These are phyloP conservation scores for Cyathus striatus DNA, from an alignment of 768 basidiomycete genomes.

Conservation along the genomic window DNA sequence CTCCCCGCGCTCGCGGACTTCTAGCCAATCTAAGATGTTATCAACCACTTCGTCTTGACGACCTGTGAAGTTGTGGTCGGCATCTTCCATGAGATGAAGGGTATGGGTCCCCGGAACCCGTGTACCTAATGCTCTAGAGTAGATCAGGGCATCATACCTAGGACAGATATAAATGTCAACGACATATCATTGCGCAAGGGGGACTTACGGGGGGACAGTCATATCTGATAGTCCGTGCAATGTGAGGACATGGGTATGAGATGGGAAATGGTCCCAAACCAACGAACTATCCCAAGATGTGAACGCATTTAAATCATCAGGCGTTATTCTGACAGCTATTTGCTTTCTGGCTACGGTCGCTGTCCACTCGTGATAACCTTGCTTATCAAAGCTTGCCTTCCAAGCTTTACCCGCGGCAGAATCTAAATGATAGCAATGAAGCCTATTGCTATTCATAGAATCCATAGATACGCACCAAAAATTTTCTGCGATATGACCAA, in stretches of 20 bases:
- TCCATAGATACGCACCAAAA: slow-evolving; percentile 28
- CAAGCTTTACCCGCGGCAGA: slow-evolving; percentile 26
- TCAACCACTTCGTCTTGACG: slow-evolving; percentile 65
- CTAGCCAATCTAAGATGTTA: slow-evolving; percentile 67
- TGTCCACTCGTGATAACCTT: slow-evolving; percentile 61
- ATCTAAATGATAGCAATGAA: slow-evolving; percentile 10
- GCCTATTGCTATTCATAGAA: background rate
- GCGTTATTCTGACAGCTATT: slow-evolving; percentile 45
- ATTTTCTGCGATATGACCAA: slow-evolving; percentile 36
- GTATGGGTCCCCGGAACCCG: slow-evolving; percentile 66
- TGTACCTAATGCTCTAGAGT: slow-evolving; percentile 52
- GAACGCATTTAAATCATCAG: slow-evolving; percentile 58
- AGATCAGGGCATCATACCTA: slow-evolving; percentile 72
- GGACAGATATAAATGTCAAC: slow-evolving; percentile 2
- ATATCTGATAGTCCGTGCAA: slow-evolving; percentile 71
- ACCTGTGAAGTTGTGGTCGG: slow-evolving; percentile 76
- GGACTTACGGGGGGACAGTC: slow-evolving; percentile 64
- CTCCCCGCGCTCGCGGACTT: slow-evolving; percentile 34
- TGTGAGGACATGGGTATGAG: slow-evolving; percentile 59
- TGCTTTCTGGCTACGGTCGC: slow-evolving; percentile 62
- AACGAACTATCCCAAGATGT: slow-evolving; percentile 60
- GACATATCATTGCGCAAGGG: no score
- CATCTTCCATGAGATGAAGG: slow-evolving; percentile 64
- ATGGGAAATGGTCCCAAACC: slow-evolving; percentile 67
- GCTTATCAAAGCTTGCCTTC: slow-evolving; percentile 43